Evolutionary conservation across 352 stramenopile species (phyloP).

Genomic region (Phytopythium chamaehyphon): DNA sequence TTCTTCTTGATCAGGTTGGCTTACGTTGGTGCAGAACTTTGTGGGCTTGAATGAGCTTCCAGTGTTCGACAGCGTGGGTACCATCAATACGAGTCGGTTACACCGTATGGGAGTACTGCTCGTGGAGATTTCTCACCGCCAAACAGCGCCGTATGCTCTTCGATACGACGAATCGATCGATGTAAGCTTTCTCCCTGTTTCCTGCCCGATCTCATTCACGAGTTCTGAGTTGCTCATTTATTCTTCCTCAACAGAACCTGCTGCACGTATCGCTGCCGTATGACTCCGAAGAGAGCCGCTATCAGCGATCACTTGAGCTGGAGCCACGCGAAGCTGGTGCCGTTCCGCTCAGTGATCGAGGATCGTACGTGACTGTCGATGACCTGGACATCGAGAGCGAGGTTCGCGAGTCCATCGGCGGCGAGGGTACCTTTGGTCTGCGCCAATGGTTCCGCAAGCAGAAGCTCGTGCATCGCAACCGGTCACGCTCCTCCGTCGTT

Average conservation of each 20-base stretch:
- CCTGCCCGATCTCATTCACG: not conserved
- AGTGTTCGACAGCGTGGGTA: slow-evolving; percentile 53
- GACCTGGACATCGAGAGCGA: slow-evolving; percentile 77
- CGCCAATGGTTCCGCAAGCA: slow-evolving; percentile 83
- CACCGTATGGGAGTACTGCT: slow-evolving; percentile 67
- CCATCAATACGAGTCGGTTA: slow-evolving; percentile 72
- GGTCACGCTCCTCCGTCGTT: slow-evolving; percentile 50
- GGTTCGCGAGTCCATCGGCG: slow-evolving; percentile 72
- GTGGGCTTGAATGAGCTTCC: slow-evolving; percentile 80
- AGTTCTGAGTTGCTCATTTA: not conserved
- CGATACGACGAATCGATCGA: slow-evolving; percentile 51
- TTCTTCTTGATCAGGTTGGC: not conserved
- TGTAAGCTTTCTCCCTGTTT: too few relatives aligned
- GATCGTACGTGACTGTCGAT: slow-evolving; percentile 38
- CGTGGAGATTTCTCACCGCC: slow-evolving; percentile 74
- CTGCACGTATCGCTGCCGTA: slow-evolving; percentile 70
- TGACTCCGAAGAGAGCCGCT: slow-evolving; percentile 71
- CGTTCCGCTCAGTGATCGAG: slow-evolving; percentile 51
- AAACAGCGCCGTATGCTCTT: slow-evolving; percentile 66
- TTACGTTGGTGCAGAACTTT: slow-evolving; percentile 37
- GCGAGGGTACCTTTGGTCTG: slow-evolving; percentile 72
- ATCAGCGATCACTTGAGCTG: slow-evolving; percentile 63
- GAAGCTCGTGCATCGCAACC: slow-evolving; percentile 75
- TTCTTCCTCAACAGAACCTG: slow-evolving; percentile 31
- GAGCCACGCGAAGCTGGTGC: slow-evolving; percentile 73